Percentiles rank a stretch among this genome's conserved stretches.
Evolutionary conservation across 1,284 basidiomycete genomes (phyloP).

Genomic region (Trichosporon asahii): DNA sequence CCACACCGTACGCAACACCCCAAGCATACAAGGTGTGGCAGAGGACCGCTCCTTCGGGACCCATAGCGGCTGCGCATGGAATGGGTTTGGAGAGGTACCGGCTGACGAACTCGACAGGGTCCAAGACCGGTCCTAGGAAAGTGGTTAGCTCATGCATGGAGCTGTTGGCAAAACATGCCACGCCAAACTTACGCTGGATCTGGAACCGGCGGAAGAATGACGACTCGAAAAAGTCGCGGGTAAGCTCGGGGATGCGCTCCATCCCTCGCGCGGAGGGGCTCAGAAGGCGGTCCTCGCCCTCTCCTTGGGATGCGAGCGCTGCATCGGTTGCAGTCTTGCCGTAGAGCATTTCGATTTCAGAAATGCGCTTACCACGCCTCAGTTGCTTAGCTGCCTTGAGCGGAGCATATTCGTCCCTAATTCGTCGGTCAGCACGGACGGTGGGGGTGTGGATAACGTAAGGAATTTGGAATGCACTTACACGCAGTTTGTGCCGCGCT

Average conservation of each 20-base stretch:
- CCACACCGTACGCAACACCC: constrained; percentile 79
- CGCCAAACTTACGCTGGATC: constrained; percentile 64
- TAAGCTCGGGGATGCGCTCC: constrained; percentile 57
- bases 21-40: constrained; percentile 66
- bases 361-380: constrained; percentile 73
- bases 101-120: constrained; percentile 66
- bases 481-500: constrained; percentile 80
- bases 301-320: constrained; percentile 32
- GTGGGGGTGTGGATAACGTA: not conserved
- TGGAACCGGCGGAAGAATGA: constrained; percentile 76
- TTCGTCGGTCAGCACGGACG: not conserved
- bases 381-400: constrained; percentile 81
- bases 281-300: constrained; percentile 19
- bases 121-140: constrained; percentile 51
- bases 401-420: constrained; percentile 76
- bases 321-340: constrained; percentile 39
- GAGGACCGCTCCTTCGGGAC: constrained; percentile 52
- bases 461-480: constrained; percentile 53
- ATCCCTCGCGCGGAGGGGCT: constrained; percentile 24
- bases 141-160: not conserved
- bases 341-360: constrained; percentile 63
- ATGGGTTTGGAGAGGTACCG: constrained; percentile 54
- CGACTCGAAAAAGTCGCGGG: constrained; percentile 72
- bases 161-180: not conserved
- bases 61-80: constrained; percentile 60